Conservation (phyloP, 202 grass and related monocot species). For the Carex arenaria region DNA sequence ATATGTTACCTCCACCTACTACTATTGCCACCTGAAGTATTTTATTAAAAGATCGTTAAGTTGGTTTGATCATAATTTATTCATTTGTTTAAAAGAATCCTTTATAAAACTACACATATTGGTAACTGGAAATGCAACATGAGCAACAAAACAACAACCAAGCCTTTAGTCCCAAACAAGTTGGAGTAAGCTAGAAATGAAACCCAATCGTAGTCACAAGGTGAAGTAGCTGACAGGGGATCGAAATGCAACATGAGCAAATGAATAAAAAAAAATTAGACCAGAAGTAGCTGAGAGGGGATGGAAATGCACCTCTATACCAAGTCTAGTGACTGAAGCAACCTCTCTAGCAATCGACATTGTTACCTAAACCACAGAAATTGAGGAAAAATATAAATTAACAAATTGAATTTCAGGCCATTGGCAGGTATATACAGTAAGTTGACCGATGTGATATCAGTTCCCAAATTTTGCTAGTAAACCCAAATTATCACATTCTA, state of each 20-base stretch:
- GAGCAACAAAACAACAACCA: too few species aligned
- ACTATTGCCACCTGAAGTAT: conserved; percentile 79
- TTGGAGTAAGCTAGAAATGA: too few species aligned
- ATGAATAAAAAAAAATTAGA: conserved; percentile 11
- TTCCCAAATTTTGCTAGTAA: not conserved
- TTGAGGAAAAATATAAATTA: not conserved
- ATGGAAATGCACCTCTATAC: conserved; percentile 64
- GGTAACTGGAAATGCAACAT: not conserved
- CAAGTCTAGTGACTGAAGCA: conserved; percentile 86
- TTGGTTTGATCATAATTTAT: conserved; percentile 4
- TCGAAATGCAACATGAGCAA: too few species aligned
- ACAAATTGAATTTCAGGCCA: not conserved
- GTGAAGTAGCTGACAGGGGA: too few species aligned
- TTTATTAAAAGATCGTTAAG: conserved; percentile 1
- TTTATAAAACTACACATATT: not conserved
- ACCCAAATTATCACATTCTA: not conserved
- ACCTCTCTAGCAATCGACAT: conserved; percentile 99
- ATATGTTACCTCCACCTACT: conserved; percentile 97
- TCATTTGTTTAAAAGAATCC: conserved; percentile 1
- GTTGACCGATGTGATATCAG: not conserved
- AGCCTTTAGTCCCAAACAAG: too few species aligned
- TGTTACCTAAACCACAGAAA: conserved; percentile 55
- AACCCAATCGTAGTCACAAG: too few species aligned
- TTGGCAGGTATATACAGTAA: not conserved
- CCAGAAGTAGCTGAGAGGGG: not conserved